Evolutionary conservation across 306 rosid genomes (phyloP), one percentile per base, ranked within the genome.

Genomic region (Leucaena leucocephala): DNA sequence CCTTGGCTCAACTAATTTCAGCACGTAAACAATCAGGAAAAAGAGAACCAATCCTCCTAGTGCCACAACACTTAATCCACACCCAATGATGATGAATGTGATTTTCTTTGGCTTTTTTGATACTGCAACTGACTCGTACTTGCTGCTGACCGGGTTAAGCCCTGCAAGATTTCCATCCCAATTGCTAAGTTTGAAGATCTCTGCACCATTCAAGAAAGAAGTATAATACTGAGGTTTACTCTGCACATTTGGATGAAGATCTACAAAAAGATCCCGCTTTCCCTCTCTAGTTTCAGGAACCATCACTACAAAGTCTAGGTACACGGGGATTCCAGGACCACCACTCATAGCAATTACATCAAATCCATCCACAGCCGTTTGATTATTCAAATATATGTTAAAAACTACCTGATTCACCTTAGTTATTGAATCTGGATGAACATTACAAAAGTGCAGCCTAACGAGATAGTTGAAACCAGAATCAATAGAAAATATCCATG

Each of bases 401-500:
- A 89, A 86, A 40, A 17, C 82, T 8, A 86, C n/a, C 55, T 83
- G 15, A 34, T 81, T 74, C 0, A 39, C 0, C 12, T 0, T 0
- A 3, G 68, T 63, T 16, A 83, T 1, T 27, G 27, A 59, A 5
- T 0, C 3, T 0, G 0, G 2, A 1, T 0, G 0, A 61, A 36
- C 3, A 75, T 87, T 82, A 35, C 92, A 89, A 34, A 86, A 85
- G 77, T 89, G 90, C 8, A 89, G 89, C 86, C 93, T 89, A 10
- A 89, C 66, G 2, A 89, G 78, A 74, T 87, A 84, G 0, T 11
- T 19, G 83, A 86, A 89, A 36, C 89, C 93, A 8, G 86, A 21
- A 68, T 87, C 93, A 7, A 89, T 61, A 0, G 80, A 21, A 6
- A 85, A 85, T 50, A 38, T 3, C 90, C 85, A 89, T 0, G 88